Evolutionary conservation across 139 green algal genomes (phyloP), one percentile per base, ranked within the genome.

Genomic region (Micromonas commoda): DNA sequence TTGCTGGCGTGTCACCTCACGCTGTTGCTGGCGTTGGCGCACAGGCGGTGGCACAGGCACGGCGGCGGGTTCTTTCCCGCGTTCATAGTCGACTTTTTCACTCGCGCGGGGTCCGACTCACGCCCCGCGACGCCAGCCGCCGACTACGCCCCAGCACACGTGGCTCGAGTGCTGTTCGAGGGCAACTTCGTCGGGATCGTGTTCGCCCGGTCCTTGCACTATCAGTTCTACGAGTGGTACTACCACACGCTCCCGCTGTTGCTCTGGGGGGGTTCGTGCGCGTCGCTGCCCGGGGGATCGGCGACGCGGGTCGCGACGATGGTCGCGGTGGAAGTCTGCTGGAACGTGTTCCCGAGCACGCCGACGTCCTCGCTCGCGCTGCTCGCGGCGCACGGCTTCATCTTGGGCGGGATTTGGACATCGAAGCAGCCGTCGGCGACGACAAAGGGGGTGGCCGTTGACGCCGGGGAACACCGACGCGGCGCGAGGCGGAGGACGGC

Each of bases 161-260:
- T 61, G 2, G 68, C 35, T 6, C 34, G 57, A 4, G 77, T 91
- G 16, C 51, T 96, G 38, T 90, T 92, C 52, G 84, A 71, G 5
- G 81, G 85, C 9, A 95, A 95, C 78, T 87, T 96, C 32, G 83
- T 91, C 0, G 92, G 92, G 64, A 88, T 96, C 20, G 45, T 90
- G 5, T 92, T 32, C 66, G 85, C 92, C 0, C 86, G 92, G 3
- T 89, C 85, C 21, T 78, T 96, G 70, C 92, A 96, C 82, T 96
- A 92, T 80, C 92, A 96, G 71, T 96, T 91, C 65, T 96, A 94
- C 77, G 87, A 72, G 45, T 96, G 91, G 91, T 95, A 89, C 54
- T 89, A 76, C 38, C 88, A 93, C 74, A 87, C 71, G 0, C 35
- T 96, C 20, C 91, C 88, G 0, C 86, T 86, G 21, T 73, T 96